Evolutionary conservation across 805 yeast species (phyloP), one percentile per base, ranked within the genome.

Genomic region (Danielia oregonensis): DNA sequence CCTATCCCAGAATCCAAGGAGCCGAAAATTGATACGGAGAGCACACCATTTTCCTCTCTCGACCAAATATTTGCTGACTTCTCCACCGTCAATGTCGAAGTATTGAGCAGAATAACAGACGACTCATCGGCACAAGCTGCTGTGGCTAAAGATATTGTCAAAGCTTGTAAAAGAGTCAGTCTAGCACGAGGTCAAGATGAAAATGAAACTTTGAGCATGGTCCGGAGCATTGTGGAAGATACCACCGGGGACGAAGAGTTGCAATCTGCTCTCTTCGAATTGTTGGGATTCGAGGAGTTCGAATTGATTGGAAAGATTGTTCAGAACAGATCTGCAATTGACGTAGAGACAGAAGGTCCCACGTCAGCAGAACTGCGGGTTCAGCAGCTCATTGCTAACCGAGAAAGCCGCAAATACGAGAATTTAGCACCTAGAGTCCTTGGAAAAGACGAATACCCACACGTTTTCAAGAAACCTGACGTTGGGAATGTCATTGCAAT

Each of bases 251-350:
- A 78, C 26, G 83, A 76, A 23, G 78, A 74, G 24, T 50, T 85
- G 9, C 96, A 89, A 51, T 78, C 85, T 5, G 63, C 76, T 5
- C 60, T 93, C 26, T 78, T 86, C 40, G 96, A 88, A 54, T 67
- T 86, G 6, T 57, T 93, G 1, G 98, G 98, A 0, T 83, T 79
- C 47, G 96, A 87, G 17, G 84, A 86, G 52, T 72, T 93, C 41
- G 96, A 87, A 35, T 59, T 89, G 32, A 84, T 89, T 7, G 71
- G 87, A 1, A 72, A 68, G 29, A 59, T 87, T 9, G 55, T 86
- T 4, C 72, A 72, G 33, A 59, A 74, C 32, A 73, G 68, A 46
- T 49, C 49, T 0, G 51, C 48, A 11, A 26, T 38, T 19, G 16
- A 10, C 7, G 19, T 10, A 11, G 37, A 35, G 25, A 42, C 38